A percentile compares a stretch with the other conserved stretches of the same genome.
phyloP scores from a whole-genome alignment of 2,329 filamentous ascomycete genomes.

The Chaetomium sp. region DNA sequence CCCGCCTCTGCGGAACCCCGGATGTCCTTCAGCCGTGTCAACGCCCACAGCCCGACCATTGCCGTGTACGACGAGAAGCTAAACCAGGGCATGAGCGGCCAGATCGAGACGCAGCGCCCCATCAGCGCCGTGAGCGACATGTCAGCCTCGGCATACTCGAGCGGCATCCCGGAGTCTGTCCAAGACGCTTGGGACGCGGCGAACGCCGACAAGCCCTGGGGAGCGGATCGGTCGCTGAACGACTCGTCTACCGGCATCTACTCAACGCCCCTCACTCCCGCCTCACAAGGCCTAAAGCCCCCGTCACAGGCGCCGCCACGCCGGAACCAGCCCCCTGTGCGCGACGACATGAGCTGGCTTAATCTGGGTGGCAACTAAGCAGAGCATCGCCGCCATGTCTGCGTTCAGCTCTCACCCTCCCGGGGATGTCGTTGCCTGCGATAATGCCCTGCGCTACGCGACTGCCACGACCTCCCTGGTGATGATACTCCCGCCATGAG shows the following conservation, averaged over 20 bases:
- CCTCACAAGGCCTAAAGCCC: conserved; percentile 40
- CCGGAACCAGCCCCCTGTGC: conserved; percentile 55
- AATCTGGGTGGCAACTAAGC: conserved; percentile 57
- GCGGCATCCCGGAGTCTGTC: conserved; percentile 66
- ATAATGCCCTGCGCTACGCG: neutral
- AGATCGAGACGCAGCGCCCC: conserved; percentile 57
- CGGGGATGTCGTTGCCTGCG: neutral
- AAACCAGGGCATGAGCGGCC: conserved; percentile 61
- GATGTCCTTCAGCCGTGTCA: conserved; percentile 65
- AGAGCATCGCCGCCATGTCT: neutral
- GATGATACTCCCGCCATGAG: neutral
- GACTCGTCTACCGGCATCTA: conserved; percentile 55
- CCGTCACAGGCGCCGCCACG: conserved; percentile 41
- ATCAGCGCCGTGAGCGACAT: conserved; percentile 49
- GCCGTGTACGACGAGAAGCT: conserved; percentile 58
- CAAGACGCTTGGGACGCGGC: conserved; percentile 59
- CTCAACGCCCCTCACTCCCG: conserved; percentile 46
- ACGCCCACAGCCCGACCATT: conserved; percentile 70
- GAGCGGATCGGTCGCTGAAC: conserved; percentile 52
- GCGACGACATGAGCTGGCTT: conserved; percentile 77
- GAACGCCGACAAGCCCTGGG: conserved; percentile 50
- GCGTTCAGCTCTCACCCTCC: neutral
- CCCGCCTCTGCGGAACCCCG: conserved; percentile 50
- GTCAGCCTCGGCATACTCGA: conserved; percentile 59
- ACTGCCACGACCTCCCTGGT: conserved; percentile 3